Conservation (phyloP, 768 basidiomycete genomes). For the Cystobasidium ongulense region DNA sequence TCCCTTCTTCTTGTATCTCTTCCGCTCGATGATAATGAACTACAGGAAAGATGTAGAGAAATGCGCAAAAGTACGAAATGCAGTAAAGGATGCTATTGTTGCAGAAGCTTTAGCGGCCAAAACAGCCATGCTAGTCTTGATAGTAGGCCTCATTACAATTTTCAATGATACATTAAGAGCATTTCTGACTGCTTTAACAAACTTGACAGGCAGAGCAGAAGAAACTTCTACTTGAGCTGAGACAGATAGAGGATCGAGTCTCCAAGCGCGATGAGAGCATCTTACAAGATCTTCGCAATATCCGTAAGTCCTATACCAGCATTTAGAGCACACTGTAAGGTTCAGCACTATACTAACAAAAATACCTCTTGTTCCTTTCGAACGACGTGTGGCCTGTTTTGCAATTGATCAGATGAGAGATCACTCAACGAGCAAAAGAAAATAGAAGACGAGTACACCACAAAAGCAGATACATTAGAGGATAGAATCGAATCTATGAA, state of each 20-base stretch:
- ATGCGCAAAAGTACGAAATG: not conserved
- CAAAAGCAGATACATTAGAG: not conserved
- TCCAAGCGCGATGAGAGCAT: not conserved
- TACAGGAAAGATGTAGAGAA: not conserved
- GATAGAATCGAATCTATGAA: not conserved
- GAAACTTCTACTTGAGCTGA: not conserved
- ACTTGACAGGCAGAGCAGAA: not conserved
- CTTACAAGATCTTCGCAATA: not conserved
- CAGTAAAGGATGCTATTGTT: not conserved
- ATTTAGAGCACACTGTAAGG: too few species aligned
- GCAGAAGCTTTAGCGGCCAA: not conserved
- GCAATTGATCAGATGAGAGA: not conserved
- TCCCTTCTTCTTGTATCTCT: not conserved
- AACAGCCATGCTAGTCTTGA: not conserved
- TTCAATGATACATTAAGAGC: not conserved
- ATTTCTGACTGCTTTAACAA: not conserved
- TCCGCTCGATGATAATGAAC: not conserved
- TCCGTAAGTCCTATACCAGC: slow-evolving; percentile 2
- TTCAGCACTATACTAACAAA: too few species aligned
- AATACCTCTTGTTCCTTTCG: too few species aligned
- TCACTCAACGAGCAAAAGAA: not conserved
- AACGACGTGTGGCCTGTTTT: not conserved
- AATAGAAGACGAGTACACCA: not conserved
- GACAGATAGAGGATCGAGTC: not conserved
- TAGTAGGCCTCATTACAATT: not conserved